Evolutionary conservation across 441 rosid species (phyloP).

Genomic region (Populus hybrid): DNA sequence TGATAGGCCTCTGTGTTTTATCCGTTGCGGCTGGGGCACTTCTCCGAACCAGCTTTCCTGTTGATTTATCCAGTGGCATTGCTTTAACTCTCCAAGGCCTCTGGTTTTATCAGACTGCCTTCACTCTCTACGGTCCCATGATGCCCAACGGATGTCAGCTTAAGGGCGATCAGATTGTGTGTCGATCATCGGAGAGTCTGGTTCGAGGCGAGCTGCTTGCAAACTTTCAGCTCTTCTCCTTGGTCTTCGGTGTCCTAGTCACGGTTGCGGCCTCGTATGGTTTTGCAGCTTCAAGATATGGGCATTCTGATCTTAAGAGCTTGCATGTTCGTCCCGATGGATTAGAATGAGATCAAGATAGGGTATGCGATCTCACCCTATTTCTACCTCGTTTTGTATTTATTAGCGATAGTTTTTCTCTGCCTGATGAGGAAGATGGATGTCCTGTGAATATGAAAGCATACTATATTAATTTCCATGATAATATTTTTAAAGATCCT

Average conservation of each 20-base stretch:
- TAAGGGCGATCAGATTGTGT: slow-evolving; percentile 41
- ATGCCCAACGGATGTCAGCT: slow-evolving; percentile 79
- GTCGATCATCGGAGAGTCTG: slow-evolving; percentile 48
- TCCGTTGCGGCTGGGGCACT: slow-evolving; percentile 71
- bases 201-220: slow-evolving; percentile 85
- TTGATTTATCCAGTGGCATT: slow-evolving; percentile 65
- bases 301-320: slow-evolving; percentile 32
- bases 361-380: not conserved
- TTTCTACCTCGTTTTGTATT: not conserved
- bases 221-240: slow-evolving; percentile 70
- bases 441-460: not conserved
- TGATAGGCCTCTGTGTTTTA: slow-evolving; percentile 63
- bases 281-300: slow-evolving; percentile 57
- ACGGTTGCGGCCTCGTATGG: slow-evolving; percentile 54
- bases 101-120: slow-evolving; percentile 97
- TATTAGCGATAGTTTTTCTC: not conserved
- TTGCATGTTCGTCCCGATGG: slow-evolving; percentile 21
- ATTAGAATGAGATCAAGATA: slow-evolving; percentile 9
- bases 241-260: slow-evolving; percentile 60
- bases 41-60: slow-evolving; percentile 71
- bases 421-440: not conserved
- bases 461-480: too few species aligned
- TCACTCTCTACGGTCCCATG: slow-evolving; percentile 90
- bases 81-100: slow-evolving; percentile 91
- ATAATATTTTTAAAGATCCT: too few species aligned